Evolutionary conservation across 2,329 filamentous ascomycete genomes (phyloP), one percentile per base, ranked within the genome.

Genomic region (Orbilia javanica): DNA sequence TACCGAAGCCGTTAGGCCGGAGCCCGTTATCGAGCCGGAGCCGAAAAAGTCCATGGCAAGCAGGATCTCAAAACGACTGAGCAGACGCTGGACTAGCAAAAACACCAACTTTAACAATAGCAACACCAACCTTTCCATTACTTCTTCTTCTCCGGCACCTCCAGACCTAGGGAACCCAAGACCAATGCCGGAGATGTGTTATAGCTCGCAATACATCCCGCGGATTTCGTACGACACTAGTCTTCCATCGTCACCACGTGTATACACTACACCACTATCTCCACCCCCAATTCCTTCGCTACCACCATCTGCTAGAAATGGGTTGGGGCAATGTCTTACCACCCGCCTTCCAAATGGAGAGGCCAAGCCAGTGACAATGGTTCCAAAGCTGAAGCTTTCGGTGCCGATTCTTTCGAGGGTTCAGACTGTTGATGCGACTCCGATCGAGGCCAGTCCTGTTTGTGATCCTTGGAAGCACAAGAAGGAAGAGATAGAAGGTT

Each of bases 401-500:
- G 73, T 77, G n/a, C 73, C 73, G 5, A 15, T 44, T 27, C 1
- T 60, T 7, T 42, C 55, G 55, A 60, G 34, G 34, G 31, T 50
- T 3, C 65, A 42, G 7, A 48, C 52, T 4, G 20, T 46, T 3
- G 73, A 77, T 15, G 34, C 67, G 18, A 77, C 73, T 6, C 73
- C 73, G 3, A 77, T 77, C 15, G 73, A 77, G 18, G 46, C 42
- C 13, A 77, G 73, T 29, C 73, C 73, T 1, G 52, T 77, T 53
- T 65, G 67, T 39, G 73, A 77, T 29, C 57, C 73, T 39, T 77
- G 73, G 73, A 60, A 66, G 4, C 73, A 70, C 48, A 71, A 36
- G 22, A 70, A 39, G 18, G 60, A 48, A 42, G 57, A 62, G 27
- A 66, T 70, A 5, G 73, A 77, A 18, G 73, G 73, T 1, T 10